Evolutionary conservation across 176 grass and related monocot species (phyloP), one percentile per base, ranked within the genome.

Genomic region (Lolium multiflorum): DNA sequence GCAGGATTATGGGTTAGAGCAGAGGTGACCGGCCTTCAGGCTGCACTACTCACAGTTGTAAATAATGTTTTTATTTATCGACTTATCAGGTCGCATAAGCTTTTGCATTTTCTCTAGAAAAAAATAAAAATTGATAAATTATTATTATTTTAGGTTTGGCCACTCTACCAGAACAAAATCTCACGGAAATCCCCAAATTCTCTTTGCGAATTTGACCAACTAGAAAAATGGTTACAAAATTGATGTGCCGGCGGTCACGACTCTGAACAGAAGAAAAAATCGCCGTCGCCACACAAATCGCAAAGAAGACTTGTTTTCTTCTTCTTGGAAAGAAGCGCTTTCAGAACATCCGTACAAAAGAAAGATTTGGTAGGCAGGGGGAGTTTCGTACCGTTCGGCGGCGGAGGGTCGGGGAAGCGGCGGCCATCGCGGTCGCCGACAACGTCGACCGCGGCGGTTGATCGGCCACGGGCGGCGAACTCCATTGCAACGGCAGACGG

Each of bases 401-500:
- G 77, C 50, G 25, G 77, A 17, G 38, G 49, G 48, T 75, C 72
- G 72, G 47, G 25, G 12, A 75, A 25, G 48, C 69, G 57, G 59
- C 35, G 76, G 57, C 20, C 49, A 11, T 13, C 82, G 75, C 46
- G 37, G 11, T 8, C 24, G 15, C 11, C 25, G 12, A 31, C 25
- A 25, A 13, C 63, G 63, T 37, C 26, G 15, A 8, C 17, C 7
- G 20, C 47, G 0, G 14, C 5, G 39, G 70, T 7, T 31, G 52
- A 22, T n/a, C 28, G 83, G 26, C 41, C 7, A 16, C 20, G 26
- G 41, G 2, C 3, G 47, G 51, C 11, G 51, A 52, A 43, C 71
- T 90, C 83, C 83, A 90, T 90, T 17, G 83, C 47, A 31, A 28
- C 15, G 47, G 3, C 71, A 3, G 7, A 1, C 24, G 47, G 3